A percentile compares a stretch with the other conserved stretches of the same genome.
These are phyloP conservation scores for Coelastrella sp. DNA, from an alignment of 139 green algal genomes.

Conservation along the genomic window DNA sequence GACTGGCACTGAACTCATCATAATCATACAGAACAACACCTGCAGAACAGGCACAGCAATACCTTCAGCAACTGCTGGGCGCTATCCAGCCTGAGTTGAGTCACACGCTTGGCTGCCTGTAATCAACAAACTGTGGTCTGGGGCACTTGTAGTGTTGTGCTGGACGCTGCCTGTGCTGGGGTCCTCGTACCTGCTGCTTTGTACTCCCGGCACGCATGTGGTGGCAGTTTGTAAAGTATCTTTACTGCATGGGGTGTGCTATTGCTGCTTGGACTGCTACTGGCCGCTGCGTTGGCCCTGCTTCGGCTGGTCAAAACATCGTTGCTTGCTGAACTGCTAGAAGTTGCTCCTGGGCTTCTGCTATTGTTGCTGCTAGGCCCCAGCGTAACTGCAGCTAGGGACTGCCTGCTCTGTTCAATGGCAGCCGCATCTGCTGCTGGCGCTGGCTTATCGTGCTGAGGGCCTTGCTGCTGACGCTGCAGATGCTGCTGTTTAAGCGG, in stretches of 20 bases:
- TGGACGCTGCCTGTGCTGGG: neutral
- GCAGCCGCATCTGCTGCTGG: neutral
- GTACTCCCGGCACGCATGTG: neutral
- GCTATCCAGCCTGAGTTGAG: neutral
- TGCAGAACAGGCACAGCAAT: neutral
- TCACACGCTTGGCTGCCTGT: neutral
- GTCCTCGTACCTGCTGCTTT: slow-evolving; percentile 1
- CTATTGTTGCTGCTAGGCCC: neutral
- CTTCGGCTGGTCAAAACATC: no score
- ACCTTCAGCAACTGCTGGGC: neutral
- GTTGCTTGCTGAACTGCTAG: neutral
- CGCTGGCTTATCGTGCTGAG: no score
- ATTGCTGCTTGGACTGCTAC: neutral
- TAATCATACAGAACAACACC: slow-evolving; percentile 21
- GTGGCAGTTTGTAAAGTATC: neutral
- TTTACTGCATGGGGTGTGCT: neutral
- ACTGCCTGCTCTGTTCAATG: neutral
- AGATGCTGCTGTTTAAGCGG: no score
- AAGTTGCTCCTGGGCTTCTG: neutral
- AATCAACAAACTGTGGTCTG: neutral
- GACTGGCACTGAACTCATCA: neutral
- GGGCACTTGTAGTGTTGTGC: neutral
- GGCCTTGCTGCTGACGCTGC: no score
- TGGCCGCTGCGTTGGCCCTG: no score
- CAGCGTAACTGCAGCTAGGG: neutral